These are phyloP conservation scores for Drechslerella dactyloides DNA, from an alignment of 2,329 filamentous ascomycete genomes.

Conservation along the genomic window DNA sequence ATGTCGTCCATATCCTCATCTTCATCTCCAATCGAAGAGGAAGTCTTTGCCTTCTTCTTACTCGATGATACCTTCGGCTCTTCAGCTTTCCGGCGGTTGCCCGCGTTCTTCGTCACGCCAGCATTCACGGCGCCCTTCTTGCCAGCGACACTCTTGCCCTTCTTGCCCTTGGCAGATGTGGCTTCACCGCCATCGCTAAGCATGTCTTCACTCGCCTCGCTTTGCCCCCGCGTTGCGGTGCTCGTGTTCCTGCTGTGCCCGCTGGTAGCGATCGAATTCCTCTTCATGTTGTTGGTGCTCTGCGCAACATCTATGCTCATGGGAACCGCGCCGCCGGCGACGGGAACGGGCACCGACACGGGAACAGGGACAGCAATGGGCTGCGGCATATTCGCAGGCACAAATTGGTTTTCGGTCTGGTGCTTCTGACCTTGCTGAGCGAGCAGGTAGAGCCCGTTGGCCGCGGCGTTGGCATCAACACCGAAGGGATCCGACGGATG, in stretches of 20 bases:
- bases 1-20: slow-evolving; percentile 47
- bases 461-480: slow-evolving; percentile 88
- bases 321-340: slow-evolving; percentile 25
- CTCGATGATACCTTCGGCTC: slow-evolving; percentile 14
- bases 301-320: slow-evolving; percentile 38
- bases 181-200: slow-evolving; percentile 35
- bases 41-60: slow-evolving; percentile 29
- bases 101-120: slow-evolving; percentile 26
- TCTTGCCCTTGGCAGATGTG: slow-evolving; percentile 21
- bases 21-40: slow-evolving; percentile 30
- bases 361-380: slow-evolving; percentile 28
- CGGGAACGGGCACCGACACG: slow-evolving; percentile 11
- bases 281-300: slow-evolving; percentile 25
- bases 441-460: slow-evolving; percentile 90
- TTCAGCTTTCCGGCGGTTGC: slow-evolving; percentile 42
- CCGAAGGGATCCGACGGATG: slow-evolving; percentile 72
- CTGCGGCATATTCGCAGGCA: slow-evolving; percentile 40
- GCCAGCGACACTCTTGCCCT: slow-evolving; percentile 22
- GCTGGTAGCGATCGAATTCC: slow-evolving; percentile 39
- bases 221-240: slow-evolving; percentile 42
- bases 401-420: slow-evolving; percentile 62
- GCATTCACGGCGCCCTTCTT: slow-evolving; percentile 44
- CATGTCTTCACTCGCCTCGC: slow-evolving; percentile 44
- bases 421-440: slow-evolving; percentile 71
- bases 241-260: slow-evolving; percentile 46